Evolutionary conservation across 2,329 filamentous ascomycete species (phyloP).

Genomic region (Chalara sp.): DNA sequence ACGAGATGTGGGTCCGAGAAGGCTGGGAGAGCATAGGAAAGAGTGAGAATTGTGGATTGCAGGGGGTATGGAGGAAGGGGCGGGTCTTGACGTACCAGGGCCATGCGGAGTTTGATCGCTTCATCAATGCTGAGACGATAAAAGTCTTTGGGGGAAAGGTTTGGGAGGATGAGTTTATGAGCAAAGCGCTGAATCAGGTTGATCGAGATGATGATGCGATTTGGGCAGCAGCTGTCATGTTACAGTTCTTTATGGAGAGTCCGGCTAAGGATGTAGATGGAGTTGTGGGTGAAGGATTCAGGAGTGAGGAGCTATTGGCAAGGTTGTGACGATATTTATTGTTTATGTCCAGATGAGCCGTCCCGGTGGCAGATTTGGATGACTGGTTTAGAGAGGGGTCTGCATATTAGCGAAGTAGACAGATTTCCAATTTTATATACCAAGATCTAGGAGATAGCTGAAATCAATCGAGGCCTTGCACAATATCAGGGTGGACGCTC

Average conservation of each 20-base stretch:
- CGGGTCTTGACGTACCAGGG: constrained; percentile 35
- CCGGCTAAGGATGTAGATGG: too few species aligned
- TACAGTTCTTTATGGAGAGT: constrained; percentile 24
- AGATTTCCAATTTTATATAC: too few species aligned
- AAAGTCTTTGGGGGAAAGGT: constrained; percentile 26
- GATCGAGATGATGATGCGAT: constrained; percentile 25
- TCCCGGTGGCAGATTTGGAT: too few species aligned
- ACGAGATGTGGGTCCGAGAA: not conserved
- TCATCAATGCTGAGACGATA: constrained; percentile 32
- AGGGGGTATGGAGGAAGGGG: constrained; percentile 32
- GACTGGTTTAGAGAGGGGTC: too few species aligned
- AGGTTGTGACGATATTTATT: too few species aligned
- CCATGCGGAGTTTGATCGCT: constrained; percentile 37
- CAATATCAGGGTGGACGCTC: too few species aligned
- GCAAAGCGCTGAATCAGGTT: constrained; percentile 14
- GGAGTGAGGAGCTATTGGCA: too few species aligned
- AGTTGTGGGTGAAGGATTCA: too few species aligned
- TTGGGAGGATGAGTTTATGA: constrained; percentile 19
- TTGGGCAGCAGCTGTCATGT: constrained; percentile 25
- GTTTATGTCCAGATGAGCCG: too few species aligned
- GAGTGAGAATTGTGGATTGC: constrained; percentile 28
- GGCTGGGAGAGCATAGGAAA: constrained; percentile 20
- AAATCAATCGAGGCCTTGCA: too few species aligned
- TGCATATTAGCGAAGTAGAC: too few species aligned
- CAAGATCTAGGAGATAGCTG: too few species aligned